These are phyloP conservation scores for Hyaloscypha variabilis DNA, from an alignment of 495 filamentous ascomycete genomes.

Conservation along the genomic window DNA sequence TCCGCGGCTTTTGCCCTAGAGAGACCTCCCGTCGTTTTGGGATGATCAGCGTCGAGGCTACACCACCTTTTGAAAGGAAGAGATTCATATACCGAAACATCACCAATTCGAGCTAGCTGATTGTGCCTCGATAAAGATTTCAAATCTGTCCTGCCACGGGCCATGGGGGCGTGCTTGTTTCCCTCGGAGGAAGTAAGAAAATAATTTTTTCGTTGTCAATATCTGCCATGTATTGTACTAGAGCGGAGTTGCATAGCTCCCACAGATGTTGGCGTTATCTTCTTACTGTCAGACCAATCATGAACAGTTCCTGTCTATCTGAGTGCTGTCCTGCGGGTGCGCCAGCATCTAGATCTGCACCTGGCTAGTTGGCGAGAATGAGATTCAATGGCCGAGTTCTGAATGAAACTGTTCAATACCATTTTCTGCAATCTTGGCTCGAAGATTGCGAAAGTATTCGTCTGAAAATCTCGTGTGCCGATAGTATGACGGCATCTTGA, in stretches of 20 bases:
- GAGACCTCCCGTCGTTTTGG: not conserved
- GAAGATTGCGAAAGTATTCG: not conserved
- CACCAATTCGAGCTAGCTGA: not conserved
- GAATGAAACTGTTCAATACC: not conserved
- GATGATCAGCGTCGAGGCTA: not conserved
- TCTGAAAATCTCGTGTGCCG: not conserved
- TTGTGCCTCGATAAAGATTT: not conserved
- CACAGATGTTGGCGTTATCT: not conserved
- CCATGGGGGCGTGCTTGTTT: not conserved
- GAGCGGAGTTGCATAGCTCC: not conserved
- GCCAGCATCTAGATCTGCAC: not conserved
- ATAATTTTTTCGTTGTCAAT: not conserved
- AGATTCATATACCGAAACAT: not conserved
- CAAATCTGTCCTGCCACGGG: not conserved
- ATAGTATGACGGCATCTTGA: not conserved
- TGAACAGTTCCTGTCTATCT: not conserved
- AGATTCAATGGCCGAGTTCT: not conserved
- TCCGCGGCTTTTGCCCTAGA: slow-evolving; percentile 22
- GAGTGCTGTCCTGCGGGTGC: not conserved
- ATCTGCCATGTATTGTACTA: not conserved
- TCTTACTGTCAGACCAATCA: not conserved
- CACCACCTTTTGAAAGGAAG: not conserved
- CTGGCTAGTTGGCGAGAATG: not conserved
- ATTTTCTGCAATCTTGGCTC: not conserved
- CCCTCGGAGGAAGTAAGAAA: not conserved